Conservation (phyloP, 2,329 filamentous ascomycete species). For the Penicillium sp. region DNA sequence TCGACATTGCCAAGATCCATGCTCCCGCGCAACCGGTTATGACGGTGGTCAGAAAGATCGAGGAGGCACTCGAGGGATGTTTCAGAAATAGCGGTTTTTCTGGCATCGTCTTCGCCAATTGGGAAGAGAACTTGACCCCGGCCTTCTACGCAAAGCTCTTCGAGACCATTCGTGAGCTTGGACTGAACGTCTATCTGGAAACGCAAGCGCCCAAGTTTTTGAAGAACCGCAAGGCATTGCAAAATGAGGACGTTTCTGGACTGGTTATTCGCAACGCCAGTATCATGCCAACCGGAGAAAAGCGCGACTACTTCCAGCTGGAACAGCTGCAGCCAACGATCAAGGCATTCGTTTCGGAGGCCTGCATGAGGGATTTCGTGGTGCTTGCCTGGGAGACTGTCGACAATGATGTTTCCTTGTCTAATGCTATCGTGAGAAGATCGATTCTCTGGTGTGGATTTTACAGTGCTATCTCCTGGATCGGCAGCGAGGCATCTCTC, state of each 20-base stretch:
- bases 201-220: conserved; percentile 38
- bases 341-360: conserved; percentile 43
- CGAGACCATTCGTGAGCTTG: conserved; percentile 29
- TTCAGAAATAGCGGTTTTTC: conserved; percentile 31
- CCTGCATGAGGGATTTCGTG: conserved; percentile 40
- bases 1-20: conserved; percentile 24
- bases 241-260: conserved; percentile 32
- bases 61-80: conserved; percentile 19
- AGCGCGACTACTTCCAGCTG: conserved; percentile 43
- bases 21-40: conserved; percentile 19
- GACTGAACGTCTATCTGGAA: conserved; percentile 41
- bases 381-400: conserved; percentile 44
- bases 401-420: conserved; percentile 32
- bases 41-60: conserved; percentile 25
- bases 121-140: conserved; percentile 31
- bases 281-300: conserved; percentile 37
- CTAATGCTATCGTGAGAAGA: conserved; percentile 40
- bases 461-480: conserved; percentile 43
- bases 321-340: conserved; percentile 36
- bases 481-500: conserved; percentile 35
- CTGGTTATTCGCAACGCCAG: conserved; percentile 39
- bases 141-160: conserved; percentile 27
- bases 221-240: conserved; percentile 29
- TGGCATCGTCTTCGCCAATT: conserved; percentile 41
- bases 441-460: conserved; percentile 44